Evolutionary conservation across 2,329 filamentous ascomycete genomes (phyloP).

Genomic region (Ophiostoma piceae): DNA sequence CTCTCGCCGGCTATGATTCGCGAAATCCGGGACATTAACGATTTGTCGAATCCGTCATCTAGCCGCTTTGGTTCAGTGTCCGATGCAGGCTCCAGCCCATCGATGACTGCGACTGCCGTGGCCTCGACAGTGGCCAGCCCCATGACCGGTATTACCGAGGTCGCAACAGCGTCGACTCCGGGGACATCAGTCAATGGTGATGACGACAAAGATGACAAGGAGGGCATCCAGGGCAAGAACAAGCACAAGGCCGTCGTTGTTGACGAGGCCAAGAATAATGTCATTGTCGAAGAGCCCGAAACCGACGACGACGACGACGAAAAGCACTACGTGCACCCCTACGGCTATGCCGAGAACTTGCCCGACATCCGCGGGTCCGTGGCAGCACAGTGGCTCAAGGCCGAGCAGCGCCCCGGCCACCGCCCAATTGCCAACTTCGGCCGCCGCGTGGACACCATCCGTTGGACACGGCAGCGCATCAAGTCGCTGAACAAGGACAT

Average conservation of each 20-base stretch:
- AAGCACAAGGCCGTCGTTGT: neutral
- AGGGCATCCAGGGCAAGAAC: neutral
- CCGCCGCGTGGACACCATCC: constrained; percentile 81
- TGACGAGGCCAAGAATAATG: neutral
- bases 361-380: constrained; percentile 45
- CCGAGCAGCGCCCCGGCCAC: constrained; percentile 65
- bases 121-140: constrained; percentile 7
- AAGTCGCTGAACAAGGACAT: constrained; percentile 37
- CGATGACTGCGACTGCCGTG: constrained; percentile 9
- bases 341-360: constrained; percentile 31
- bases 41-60: neutral
- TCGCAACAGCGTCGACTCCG: neutral
- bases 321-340: constrained; percentile 38
- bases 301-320: constrained; percentile 49
- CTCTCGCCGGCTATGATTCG: constrained; percentile 17
- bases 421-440: constrained; percentile 58
- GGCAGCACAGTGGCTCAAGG: constrained; percentile 61
- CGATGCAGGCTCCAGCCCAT: constrained; percentile 16
- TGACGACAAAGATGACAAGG: neutral
- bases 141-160: constrained; percentile 20
- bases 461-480: constrained; percentile 69
- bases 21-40: constrained; percentile 17
- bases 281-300: neutral
- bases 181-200: constrained; percentile 3
- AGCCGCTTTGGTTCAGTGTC: constrained; percentile 17